phyloP scores from a whole-genome alignment of 208 protist genomes.

The Herpetomonas tarakana region DNA sequence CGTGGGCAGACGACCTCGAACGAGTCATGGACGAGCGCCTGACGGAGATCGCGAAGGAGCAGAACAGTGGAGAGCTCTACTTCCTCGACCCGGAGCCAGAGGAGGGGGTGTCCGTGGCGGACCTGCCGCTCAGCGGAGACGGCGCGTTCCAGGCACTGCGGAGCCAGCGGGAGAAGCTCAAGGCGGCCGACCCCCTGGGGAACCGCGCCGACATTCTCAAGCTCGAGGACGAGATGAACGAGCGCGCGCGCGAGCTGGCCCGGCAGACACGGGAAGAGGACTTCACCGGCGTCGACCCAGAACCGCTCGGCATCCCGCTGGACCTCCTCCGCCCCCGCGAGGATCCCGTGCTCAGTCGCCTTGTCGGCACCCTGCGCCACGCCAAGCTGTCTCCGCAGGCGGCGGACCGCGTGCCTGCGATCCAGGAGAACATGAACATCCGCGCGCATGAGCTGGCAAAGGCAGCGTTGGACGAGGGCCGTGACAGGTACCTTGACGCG shows the following conservation, averaged over 20 bases:
- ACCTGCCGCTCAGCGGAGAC: conserved; percentile 40
- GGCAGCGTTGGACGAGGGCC: conserved; percentile 45
- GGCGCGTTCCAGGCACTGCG: conserved; percentile 40
- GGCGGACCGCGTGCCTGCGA: conserved; percentile 24
- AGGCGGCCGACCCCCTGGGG: conserved; percentile 33
- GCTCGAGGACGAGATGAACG: conserved; percentile 65
- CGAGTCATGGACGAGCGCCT: conserved; percentile 62
- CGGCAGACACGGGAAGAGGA: conserved; percentile 35
- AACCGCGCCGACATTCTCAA: conserved; percentile 47
- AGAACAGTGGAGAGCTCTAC: conserved; percentile 70
- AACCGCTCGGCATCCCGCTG: conserved; percentile 63
- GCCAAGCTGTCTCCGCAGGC: conserved; percentile 15
- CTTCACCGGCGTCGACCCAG: conserved; percentile 50
- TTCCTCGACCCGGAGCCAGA: conserved; percentile 56
- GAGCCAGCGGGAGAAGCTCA: conserved; percentile 41
- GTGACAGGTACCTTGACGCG: conserved; percentile 46
- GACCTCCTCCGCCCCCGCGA: conserved; percentile 49
- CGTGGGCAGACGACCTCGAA: conserved; percentile 45
- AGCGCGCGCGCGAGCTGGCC: conserved; percentile 35
- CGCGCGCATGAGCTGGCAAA: conserved; percentile 36
- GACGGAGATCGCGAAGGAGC: conserved; percentile 53
- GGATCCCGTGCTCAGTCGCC: conserved; percentile 30
- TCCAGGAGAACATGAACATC: conserved; percentile 43
- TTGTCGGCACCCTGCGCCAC: conserved; percentile 51
- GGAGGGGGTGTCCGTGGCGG: conserved; percentile 34